phyloP scores from a whole-genome alignment of 2,329 filamentous ascomycete genomes.

The Paecilomyces fulvus region DNA sequence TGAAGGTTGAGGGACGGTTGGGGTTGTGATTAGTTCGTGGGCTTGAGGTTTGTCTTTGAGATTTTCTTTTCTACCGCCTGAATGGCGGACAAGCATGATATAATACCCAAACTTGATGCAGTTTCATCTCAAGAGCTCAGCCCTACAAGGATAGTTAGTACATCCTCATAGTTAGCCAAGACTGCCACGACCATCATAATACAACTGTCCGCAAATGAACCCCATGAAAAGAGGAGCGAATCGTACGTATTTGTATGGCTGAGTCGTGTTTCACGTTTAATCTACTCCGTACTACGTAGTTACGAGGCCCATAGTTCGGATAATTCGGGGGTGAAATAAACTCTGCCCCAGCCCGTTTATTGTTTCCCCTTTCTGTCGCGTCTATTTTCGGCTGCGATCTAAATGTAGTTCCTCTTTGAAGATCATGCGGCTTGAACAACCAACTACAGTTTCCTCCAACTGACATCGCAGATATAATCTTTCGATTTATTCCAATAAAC shows the following conservation, averaged over 20 bases:
- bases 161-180: too few species aligned
- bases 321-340: too few species aligned
- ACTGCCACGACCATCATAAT: too few species aligned
- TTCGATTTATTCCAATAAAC: too few species aligned
- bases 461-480: too few species aligned
- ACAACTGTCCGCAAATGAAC: background rate
- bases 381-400: background rate
- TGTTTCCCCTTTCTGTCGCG: background rate
- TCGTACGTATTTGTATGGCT: background rate
- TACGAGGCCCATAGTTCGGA: background rate
- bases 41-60: background rate
- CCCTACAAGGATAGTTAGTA: background rate
- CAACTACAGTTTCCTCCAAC: too few species aligned
- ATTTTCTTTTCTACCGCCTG: too few species aligned
- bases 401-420: background rate
- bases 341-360: background rate
- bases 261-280: background rate
- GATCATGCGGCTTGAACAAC: too few species aligned
- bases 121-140: background rate
- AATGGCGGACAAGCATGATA: background rate
- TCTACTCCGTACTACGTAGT: background rate
- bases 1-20: conserved; percentile 14
- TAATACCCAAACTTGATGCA: background rate
- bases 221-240: background rate
- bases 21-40: background rate